Base-by-base conservation (phyloP, 345 rosid genomes). In the Theobroma cacao region DNA sequence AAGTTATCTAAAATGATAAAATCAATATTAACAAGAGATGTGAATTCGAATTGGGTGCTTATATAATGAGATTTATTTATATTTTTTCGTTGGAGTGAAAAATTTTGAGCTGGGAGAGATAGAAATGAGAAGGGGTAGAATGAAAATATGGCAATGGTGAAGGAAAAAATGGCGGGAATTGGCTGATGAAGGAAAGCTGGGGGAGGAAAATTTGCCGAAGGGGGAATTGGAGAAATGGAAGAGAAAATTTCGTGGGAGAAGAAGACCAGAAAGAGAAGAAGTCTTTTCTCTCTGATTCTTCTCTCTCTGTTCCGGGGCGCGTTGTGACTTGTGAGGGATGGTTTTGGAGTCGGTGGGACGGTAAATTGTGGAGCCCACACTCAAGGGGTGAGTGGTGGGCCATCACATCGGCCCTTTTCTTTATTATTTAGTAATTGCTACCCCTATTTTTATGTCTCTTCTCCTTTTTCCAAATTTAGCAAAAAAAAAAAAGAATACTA, bases 121-220 rank as follows among this genome's bases (percentile, higher is more conserved):
- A 36, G 48, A 7, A 56, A 74, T 31, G 20, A 26, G 40, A 34
- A 17, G 30, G 13, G 33, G 10, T 60, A 18, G 26, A 50, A 30
- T 26, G 10, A 40, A 33, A 34, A 7, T 12, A 3, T 28, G 50
- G 22, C 68, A 71, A 64, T 7, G 77, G 76, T 10, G 77, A 31
- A 68, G 72, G 78, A 59, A 55, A 79, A 84, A 28, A 24, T 56
- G 72, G 83, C 78, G 78, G 78, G 33, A 82, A 73, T 26, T 2
- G 79, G 60, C 28, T 41, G 82, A 78, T 18, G 9, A 38, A 64
- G 74, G 70, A 47, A 77, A 67, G 58, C 28, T 36, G 69, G 26
- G 52, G 34, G 55, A 74, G 24, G 66, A 68, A 55, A 74, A 60
- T 12, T 52, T 83, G 56, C 48, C 52, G 79, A 48, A 36, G 4